phyloP scores from a whole-genome alignment of 768 basidiomycete species.

The Serendipita sp. region DNA sequence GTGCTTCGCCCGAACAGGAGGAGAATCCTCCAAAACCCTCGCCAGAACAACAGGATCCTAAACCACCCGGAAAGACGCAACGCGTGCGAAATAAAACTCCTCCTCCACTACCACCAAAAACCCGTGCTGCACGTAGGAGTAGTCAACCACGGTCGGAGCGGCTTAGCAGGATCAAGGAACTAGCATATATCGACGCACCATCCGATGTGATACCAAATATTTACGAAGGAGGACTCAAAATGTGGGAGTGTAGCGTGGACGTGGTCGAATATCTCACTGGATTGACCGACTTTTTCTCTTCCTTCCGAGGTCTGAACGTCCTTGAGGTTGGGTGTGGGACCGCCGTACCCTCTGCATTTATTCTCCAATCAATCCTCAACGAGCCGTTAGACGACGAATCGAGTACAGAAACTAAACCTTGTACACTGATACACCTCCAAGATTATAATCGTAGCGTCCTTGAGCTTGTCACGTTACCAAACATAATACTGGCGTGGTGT shows the following conservation, averaged over 20 bases:
- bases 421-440: conserved; percentile 61
- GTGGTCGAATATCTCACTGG: conserved; percentile 48
- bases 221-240: conserved; percentile 94
- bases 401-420: neutral
- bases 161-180: conserved; percentile 13
- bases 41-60: neutral
- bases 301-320: conserved; percentile 33
- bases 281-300: conserved; percentile 20
- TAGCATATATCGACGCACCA: conserved; percentile 59
- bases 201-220: conserved; percentile 83
- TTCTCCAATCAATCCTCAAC: conserved; percentile 45
- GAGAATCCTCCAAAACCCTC: too few relatives aligned
- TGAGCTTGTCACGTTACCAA: conserved; percentile 58
- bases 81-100: conserved; percentile 7
- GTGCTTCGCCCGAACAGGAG: too few relatives aligned
- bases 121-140: neutral
- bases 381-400: conserved; percentile 12
- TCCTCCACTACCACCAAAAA: conserved; percentile 9
- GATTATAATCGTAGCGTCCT: conserved; percentile 81
- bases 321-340: conserved; percentile 95
- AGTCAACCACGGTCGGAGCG: neutral
- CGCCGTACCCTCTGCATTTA: conserved; percentile 60
- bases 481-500: conserved; percentile 72
- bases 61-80: neutral
- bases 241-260: conserved; percentile 93